Evolutionary conservation across 2,329 filamentous ascomycete genomes (phyloP).

Genomic region (Cladosporium sp.): DNA sequence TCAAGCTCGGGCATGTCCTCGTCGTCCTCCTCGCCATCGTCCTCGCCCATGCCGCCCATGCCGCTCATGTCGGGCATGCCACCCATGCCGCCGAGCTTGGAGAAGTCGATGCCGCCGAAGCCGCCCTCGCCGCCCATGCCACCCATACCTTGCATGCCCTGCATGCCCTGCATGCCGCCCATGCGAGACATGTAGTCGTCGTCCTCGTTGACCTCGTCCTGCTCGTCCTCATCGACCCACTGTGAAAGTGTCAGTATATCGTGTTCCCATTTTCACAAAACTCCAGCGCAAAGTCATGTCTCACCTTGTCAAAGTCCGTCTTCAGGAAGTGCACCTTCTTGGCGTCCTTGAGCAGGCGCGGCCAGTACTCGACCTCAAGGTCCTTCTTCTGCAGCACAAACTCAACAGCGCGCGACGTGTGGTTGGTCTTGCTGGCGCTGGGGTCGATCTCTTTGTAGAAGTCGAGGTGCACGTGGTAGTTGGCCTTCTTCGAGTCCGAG

Average conservation of each 20-base stretch:
- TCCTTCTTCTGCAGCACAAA: slow-evolving; percentile 96
- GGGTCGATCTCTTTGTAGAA: slow-evolving; percentile 89
- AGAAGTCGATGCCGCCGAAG: slow-evolving; percentile 49
- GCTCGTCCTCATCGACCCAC: slow-evolving; percentile 98
- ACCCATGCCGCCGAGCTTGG: slow-evolving; percentile 38
- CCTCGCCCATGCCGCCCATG: slow-evolving; percentile 39
- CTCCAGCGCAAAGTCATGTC: slow-evolving; percentile 20
- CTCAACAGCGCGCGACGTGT: slow-evolving; percentile 83
- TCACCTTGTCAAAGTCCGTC: slow-evolving; percentile 95
- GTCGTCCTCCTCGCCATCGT: slow-evolving; percentile 67
- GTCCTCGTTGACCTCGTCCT: slow-evolving; percentile 80
- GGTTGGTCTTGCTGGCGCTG: slow-evolving; percentile 74
- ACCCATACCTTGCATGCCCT: slow-evolving; percentile 39
- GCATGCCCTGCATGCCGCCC: slow-evolving; percentile 41
- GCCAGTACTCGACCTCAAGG: slow-evolving; percentile 90
- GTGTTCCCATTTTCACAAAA: not conserved
- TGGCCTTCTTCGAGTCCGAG: slow-evolving; percentile 76
- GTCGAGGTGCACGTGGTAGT: slow-evolving; percentile 79
- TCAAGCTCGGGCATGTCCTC: slow-evolving; percentile 72
- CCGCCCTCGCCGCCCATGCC: slow-evolving; percentile 34
- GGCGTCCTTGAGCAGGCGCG: slow-evolving; percentile 80
- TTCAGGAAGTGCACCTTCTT: slow-evolving; percentile 94
- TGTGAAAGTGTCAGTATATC: slow-evolving; percentile 27
- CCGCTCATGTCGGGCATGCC: slow-evolving; percentile 39
- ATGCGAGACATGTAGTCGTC: slow-evolving; percentile 54